These are phyloP conservation scores for Geotrichum cucujoidarum DNA, from an alignment of 1,139 yeast species.

Conservation along the genomic window DNA sequence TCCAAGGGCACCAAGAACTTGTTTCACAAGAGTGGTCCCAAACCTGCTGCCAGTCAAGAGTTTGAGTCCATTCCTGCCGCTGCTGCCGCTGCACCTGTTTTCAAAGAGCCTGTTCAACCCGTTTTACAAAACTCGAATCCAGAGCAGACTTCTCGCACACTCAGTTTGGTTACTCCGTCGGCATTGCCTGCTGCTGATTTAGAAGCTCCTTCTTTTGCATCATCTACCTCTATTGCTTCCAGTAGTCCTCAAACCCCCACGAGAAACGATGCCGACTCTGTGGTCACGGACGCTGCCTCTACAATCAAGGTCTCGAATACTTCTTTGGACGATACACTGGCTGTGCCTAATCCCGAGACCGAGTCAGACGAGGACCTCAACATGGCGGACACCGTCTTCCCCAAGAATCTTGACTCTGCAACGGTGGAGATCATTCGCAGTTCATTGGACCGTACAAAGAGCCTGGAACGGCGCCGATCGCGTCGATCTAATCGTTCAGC, in stretches of 20 bases:
- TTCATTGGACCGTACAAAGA: conserved; percentile 36
- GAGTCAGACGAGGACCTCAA: conserved; percentile 27
- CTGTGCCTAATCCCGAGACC: conserved; percentile 12
- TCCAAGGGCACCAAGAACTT: conserved; percentile 17
- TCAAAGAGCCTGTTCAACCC: not conserved
- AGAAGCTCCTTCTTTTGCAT: not conserved
- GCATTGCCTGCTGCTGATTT: conserved; percentile 27
- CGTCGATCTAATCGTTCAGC: conserved; percentile 25
- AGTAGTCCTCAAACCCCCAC: conserved; percentile 1
- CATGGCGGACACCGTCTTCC: conserved; percentile 37
- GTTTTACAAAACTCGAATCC: too few relatives aligned
- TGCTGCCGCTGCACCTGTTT: not conserved
- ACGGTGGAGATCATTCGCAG: conserved; percentile 36
- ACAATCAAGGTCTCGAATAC: conserved; percentile 8
- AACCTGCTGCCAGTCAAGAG: not conserved
- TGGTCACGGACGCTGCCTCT: conserved; percentile 12
- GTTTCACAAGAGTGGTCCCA: not conserved
- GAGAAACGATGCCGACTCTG: conserved; percentile 6
- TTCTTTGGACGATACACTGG: not conserved
- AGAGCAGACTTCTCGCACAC: not conserved
- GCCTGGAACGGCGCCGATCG: conserved; percentile 36
- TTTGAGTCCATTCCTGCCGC: not conserved
- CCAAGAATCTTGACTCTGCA: conserved; percentile 35
- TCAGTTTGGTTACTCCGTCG: conserved; percentile 19
- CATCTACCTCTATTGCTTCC: not conserved